Evolutionary conservation across 176 grass and related monocot species (phyloP), one percentile per base, ranked within the genome.

Genomic region (Paspalum notatum): DNA sequence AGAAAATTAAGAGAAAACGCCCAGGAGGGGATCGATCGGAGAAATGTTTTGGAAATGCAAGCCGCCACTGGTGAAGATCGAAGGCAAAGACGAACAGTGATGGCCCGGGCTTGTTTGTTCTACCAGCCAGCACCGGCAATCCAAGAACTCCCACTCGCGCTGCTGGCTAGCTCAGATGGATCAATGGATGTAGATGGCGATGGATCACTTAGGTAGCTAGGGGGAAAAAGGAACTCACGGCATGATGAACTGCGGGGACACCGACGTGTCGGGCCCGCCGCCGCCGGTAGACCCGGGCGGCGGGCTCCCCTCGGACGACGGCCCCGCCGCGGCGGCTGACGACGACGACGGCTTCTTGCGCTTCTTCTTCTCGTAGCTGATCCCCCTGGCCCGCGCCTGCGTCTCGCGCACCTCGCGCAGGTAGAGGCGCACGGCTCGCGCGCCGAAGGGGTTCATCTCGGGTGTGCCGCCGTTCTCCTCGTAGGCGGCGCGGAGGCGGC

Each of bases 351-450:
- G 90, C 69, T 95, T 95, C 87, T 90, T 95, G 74, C 93, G 82
- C 82, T 90, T 95, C 90, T 95, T 95, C 93, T 95, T 95, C 90
- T 95, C 93, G 74, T 95, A 97, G 77, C 94, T 97, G 82, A 97
- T 91, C 27, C 94, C 94, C 61, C 94, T 82, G 0, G 94, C 94
- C 52, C 92, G 75, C 5, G 94, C 83, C 87, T 97, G 94, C 47
- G 88, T 87, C 87, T 97, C 94, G 1, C 94, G 91, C 59, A 97
- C 94, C 45, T 97, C 94, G 13, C 94, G 91, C 22, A 97, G 86
- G 85, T 93, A 97, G 37, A 97, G 91, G 7, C 94, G 60, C 48
- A 97, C 94, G 65, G 94, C 94, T 45, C 94, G 94, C 20, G 91
- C 89, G 8, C 91, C 94, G 54, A 97, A 97, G 15, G 94, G 94